These are phyloP conservation scores for Quercus lobata DNA, from an alignment of 331 rosid genomes.

Conservation along the genomic window DNA sequence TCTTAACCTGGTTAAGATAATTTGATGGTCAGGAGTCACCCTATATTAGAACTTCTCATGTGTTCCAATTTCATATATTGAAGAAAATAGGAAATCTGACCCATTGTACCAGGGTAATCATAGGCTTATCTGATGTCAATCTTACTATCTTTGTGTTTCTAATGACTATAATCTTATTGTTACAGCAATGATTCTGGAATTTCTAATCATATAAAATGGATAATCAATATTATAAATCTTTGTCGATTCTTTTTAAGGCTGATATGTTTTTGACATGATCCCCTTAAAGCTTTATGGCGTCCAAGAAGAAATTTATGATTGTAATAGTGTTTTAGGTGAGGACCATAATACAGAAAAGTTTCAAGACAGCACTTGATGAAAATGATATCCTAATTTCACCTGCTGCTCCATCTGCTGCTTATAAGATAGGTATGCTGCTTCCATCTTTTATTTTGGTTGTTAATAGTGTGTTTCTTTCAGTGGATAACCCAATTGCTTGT, in stretches of 20 bases:
- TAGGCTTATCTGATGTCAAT: neutral
- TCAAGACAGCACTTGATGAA: constrained; percentile 72
- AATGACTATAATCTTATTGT: neutral
- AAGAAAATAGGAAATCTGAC: neutral
- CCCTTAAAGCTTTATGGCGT: constrained; percentile 5
- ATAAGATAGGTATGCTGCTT: constrained; percentile 68
- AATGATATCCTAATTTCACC: constrained; percentile 93
- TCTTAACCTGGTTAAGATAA: constrained; percentile 3
- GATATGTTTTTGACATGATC: neutral
- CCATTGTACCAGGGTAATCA: neutral
- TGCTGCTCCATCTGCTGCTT: constrained; percentile 93
- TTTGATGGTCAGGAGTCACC: constrained; percentile 6
- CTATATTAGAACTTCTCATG: neutral
- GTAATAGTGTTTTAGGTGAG: constrained; percentile 65
- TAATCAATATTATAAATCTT: neutral
- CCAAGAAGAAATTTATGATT: constrained; percentile 20
- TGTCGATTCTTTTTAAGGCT: neutral
- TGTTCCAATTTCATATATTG: neutral
- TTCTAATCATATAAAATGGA: neutral
- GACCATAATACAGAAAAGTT: constrained; percentile 82
- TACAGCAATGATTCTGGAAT: neutral
- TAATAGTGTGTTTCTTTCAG: neutral
- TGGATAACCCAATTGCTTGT: constrained; percentile 19
- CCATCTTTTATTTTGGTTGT: constrained; percentile 11
- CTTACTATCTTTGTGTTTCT: neutral